Percentiles rank a stretch among this genome's conserved stretches.
These are phyloP conservation scores for Chrysoporthe deuterocubensis DNA, from an alignment of 2,329 filamentous ascomycete species.

Conservation along the genomic window DNA sequence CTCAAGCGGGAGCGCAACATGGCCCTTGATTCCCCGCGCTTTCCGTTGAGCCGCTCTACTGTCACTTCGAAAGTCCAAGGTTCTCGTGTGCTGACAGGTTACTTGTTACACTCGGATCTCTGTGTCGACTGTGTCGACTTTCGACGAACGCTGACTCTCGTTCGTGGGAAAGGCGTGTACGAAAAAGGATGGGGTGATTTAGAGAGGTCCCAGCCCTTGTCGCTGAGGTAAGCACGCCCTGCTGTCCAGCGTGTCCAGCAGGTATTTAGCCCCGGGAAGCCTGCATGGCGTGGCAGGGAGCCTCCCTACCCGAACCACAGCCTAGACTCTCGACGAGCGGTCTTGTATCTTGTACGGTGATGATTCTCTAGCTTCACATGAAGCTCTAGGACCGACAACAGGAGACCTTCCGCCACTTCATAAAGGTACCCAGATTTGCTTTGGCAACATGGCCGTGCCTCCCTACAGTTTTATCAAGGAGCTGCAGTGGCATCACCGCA, in stretches of 20 bases:
- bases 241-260: neutral
- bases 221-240: neutral
- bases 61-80: neutral
- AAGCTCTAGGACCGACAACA: no score
- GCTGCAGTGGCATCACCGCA: no score
- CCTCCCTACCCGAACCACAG: neutral
- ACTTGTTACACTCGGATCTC: neutral
- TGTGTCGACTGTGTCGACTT: neutral
- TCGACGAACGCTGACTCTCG: neutral
- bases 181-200: no score
- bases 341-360: no score
- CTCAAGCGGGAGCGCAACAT: constrained; percentile 12
- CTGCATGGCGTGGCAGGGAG: neutral
- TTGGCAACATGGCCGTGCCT: no score
- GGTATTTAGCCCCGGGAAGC: neutral
- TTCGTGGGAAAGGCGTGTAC: neutral
- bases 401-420: no score
- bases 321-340: no score
- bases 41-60: neutral
- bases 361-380: no score
- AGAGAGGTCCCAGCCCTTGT: neutral
- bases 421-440: no score
- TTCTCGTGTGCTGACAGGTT: neutral
- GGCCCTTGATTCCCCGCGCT: neutral
- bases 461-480: no score